Base-by-base conservation (phyloP, 1,139 yeast genomes). In the Suhomyces panamericanus region DNA sequence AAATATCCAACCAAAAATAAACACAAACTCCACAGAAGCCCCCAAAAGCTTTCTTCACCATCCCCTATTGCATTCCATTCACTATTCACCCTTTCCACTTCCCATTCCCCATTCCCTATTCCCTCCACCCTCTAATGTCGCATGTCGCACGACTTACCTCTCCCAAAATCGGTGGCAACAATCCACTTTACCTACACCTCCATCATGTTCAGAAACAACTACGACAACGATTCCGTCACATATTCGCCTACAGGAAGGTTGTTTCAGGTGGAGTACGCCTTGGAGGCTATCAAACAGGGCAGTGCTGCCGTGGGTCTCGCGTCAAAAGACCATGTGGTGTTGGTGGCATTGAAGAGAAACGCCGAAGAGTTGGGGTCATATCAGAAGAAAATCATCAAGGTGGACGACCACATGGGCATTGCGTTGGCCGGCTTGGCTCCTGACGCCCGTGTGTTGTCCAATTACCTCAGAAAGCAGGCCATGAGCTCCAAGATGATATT, bases 351-450 rank as follows among this genome's bases (percentile, higher is more conserved):
- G 58, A 93, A 91, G 73, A 81, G 99, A 66, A 91, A 90, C 64
- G 96, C 97, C 9, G 99, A 93, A 67, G 98, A 93, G 65, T 77
- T 93, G 55, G 97, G 99, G 17, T 90, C 97, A 36, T 95, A 90
- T 67, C 99, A 93, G 64, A 88, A 88, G 77, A 93, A 93, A 66
- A 78, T 93, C 59, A 86, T 93, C 63, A 85, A 87, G 62, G 85
- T 95, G 47, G 99, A 93, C 64, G 86, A 85, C 54, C 98, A 93
- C 65, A 73, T 93, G 79, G 99, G 98, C 32, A 79, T 93, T 53
- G 96, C 96, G 6, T 78, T 95, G 49, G 97, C 99, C 0, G 99
- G 99, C 5, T 79, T 93, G 59, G 97, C 99, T 0, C 98, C 99
- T 20, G 99, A 93, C 65, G 99, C 98, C 26, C 79, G 99, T 54